Conservation (phyloP, 768 basidiomycete genomes). For the Suillus tomentosus region DNA sequence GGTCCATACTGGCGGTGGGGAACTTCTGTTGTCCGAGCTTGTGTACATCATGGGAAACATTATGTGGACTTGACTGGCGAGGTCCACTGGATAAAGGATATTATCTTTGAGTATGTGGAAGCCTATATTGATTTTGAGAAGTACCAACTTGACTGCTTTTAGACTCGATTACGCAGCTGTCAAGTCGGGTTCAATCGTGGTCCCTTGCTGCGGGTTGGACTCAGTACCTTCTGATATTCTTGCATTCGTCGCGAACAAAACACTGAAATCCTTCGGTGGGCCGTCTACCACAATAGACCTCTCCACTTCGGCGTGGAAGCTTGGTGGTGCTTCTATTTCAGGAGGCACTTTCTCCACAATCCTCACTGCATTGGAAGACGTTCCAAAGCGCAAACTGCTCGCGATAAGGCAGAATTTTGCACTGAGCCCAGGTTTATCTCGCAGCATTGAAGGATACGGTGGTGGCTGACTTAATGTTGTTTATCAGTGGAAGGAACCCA, state of each 20-base stretch:
- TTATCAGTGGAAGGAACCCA: constrained; percentile 35
- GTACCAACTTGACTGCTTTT: constrained; percentile 18
- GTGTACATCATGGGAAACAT: constrained; percentile 72
- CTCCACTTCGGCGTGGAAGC: constrained; percentile 53
- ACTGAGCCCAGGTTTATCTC: constrained; percentile 44
- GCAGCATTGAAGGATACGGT: not conserved
- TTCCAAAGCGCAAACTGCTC: constrained; percentile 31
- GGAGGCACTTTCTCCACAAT: constrained; percentile 39
- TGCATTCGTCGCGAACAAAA: constrained; percentile 68
- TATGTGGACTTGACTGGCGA: constrained; percentile 89
- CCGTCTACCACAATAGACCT: constrained; percentile 43
- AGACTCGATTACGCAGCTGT: constrained; percentile 76
- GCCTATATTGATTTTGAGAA: constrained; percentile 10
- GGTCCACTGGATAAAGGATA: constrained; percentile 60
- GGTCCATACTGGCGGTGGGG: constrained; percentile 78
- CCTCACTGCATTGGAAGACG: constrained; percentile 33
- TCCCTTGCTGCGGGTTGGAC: constrained; percentile 79
- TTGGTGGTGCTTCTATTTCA: constrained; percentile 38
- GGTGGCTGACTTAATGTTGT: constrained; percentile 9
- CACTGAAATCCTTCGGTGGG: constrained; percentile 53
- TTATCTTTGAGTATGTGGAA: constrained; percentile 55
- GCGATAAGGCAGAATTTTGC: constrained; percentile 39
- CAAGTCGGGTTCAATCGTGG: constrained; percentile 70
- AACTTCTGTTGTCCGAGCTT: constrained; percentile 77
- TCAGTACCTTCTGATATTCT: constrained; percentile 76